Evolutionary conservation across 2,329 filamentous ascomycete genomes (phyloP), one percentile per base, ranked within the genome.

Genomic region (Conoideocrella luteorostrata): DNA sequence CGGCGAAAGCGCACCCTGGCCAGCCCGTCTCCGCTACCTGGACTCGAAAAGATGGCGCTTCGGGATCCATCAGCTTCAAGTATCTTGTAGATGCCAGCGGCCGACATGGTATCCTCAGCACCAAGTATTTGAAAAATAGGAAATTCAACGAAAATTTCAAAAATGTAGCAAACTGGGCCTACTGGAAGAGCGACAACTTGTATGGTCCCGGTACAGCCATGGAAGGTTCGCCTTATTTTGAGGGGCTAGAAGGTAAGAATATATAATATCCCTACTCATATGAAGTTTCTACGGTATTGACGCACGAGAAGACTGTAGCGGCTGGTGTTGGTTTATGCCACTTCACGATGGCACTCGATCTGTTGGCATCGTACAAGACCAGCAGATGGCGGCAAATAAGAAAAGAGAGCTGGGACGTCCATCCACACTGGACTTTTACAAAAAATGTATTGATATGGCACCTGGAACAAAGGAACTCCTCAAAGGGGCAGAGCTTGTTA

Each of bases 271-370:
- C n/a, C n/a, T n/a, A n/a, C n/a, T n/a, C n/a, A n/a, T n/a, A n/a
- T n/a, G 10, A 34, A 13, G 34, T 12, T 12, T 20, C 10, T 4
- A 3, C 11, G 2, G 17, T 22, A 21, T 22, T 4, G 17, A 34
- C 13, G 32, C n/a, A 13, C 17, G 17, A n/a, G 11, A 20, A 58
- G 71, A 75, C 52, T 62, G 43, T 2, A 74, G 67, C 45, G 72
- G 73, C 11, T 77, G 72, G 72, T 55, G 47, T 12, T 77, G 72
- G 71, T 57, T 59, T 38, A 75, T 77, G 42, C 72, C 72, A 0
- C 54, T 76, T 1, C 71, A 75, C 52, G 57, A 74, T 47, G 68
- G 63, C 11, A 72, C 62, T 3, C 41, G 48, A 3, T 73, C 69
- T 0, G 62, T 72, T 1, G 69, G 70, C 11, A 52, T 72, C 6